Percentiles rank a stretch among this genome's conserved stretches.
These are phyloP conservation scores for Glycine latifolia DNA, from an alignment of 306 rosid species.

Conservation along the genomic window DNA sequence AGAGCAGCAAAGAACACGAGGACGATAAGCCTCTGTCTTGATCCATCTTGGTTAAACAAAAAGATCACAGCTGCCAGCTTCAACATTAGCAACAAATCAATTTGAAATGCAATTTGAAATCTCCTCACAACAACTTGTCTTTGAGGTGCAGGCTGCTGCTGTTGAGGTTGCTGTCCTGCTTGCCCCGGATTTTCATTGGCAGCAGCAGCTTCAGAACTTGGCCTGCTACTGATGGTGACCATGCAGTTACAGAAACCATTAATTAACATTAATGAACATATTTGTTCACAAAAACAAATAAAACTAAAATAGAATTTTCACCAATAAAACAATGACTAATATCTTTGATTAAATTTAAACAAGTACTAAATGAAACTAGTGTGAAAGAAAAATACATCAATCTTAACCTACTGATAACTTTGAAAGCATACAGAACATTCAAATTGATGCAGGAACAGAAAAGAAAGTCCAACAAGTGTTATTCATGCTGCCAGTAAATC, in stretches of 20 bases:
- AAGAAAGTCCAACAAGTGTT: slow-evolving; percentile 3
- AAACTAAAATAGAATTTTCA: slow-evolving; percentile 1
- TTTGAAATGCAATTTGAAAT: slow-evolving; percentile 91
- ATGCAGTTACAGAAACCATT: slow-evolving; percentile 43
- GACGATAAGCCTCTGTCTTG: slow-evolving; percentile 84
- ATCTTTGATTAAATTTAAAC: slow-evolving; percentile 20
- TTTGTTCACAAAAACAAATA: slow-evolving; percentile 15
- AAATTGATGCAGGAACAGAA: not conserved
- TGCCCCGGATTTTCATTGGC: slow-evolving; percentile 75
- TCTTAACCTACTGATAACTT: not conserved
- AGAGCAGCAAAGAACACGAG: slow-evolving; percentile 84
- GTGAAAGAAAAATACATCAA: slow-evolving; percentile 8
- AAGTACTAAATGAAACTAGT: not conserved
- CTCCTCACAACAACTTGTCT: slow-evolving; percentile 87
- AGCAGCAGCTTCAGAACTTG: slow-evolving; percentile 64
- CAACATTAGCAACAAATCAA: slow-evolving; percentile 85
- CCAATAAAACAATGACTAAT: not conserved
- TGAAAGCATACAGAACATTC: not conserved
- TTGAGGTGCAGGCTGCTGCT: slow-evolving; percentile 81
- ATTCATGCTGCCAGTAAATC: slow-evolving; percentile 5
- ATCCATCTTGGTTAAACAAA: slow-evolving; percentile 97
- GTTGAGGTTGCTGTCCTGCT: slow-evolving; percentile 76
- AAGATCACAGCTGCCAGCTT: slow-evolving; percentile 96
- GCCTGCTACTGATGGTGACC: slow-evolving; percentile 55
- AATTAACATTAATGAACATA: slow-evolving; percentile 26